Base-by-base conservation (phyloP, 2,329 filamentous ascomycete species). In the Diaporthe batatas region DNA sequence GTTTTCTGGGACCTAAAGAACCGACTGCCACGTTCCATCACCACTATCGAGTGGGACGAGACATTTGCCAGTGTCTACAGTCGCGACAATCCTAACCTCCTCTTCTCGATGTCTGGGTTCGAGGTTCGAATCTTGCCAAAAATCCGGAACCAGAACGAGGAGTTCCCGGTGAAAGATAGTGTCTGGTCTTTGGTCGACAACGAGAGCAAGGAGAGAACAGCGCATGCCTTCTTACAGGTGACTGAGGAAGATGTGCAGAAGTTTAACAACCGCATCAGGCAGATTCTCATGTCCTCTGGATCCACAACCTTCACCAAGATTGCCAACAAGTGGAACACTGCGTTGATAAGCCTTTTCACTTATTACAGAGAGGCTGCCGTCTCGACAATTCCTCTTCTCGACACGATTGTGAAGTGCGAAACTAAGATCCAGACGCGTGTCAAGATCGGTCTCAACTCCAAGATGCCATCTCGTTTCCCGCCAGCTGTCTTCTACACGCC, bases 1-100 rank as follows among this genome's bases (percentile, higher is more conserved):
- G 96, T 98, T 1, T 99, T 99, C 86, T 99, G 96, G 96, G 96
- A 99, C 80, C 84, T 99, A 81, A 98, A 99, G 89, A 99, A 99
- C 82, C 92, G 96, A 53, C 86, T 99, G 71, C 97, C 96, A 32
- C 90, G 96, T 77, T 98, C 95, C 2, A 91, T 99, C 57, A 99
- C 96, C 0, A 99, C 96, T 0, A 97, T 99, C 73, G 96, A 99
- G 76, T 99, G 96, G 96, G 96, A 99, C 78, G 96, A 99, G 81
- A 98, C 96, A 0, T 99, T 99, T 80, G 93, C 95, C 34, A 98
- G 96, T 78, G 96, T 99, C 12, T 99, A 99, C 87, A 98, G 96
- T 82, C 91, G 94, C 76, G 96, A 99, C 83, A 99, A 99, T 80
- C 96, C 97, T 2, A 99, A 99, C 80, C 82, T 99, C 74, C 87